Evolutionary conservation across 768 basidiomycete species (phyloP).

Genomic region (Harrya chromipes): DNA sequence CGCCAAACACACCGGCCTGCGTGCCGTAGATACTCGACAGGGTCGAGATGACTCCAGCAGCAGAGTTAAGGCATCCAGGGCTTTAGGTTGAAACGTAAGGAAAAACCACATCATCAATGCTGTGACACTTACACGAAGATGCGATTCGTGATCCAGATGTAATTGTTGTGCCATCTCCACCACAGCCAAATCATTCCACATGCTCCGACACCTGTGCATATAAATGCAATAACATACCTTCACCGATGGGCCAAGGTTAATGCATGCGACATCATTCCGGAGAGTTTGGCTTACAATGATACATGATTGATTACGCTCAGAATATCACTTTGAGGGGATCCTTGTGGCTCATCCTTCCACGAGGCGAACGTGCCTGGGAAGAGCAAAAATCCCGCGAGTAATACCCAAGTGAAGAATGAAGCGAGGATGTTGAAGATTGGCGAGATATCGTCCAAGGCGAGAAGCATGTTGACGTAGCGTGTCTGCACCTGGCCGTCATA

Average conservation of each 20-base stretch:
- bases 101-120: neutral
- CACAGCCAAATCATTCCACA: constrained; percentile 56
- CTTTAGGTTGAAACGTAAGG: constrained; percentile 28
- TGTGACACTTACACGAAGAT: constrained; percentile 48
- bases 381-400: constrained; percentile 59
- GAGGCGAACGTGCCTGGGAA: constrained; percentile 62
- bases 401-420: constrained; percentile 60
- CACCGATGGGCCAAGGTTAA: constrained; percentile 1
- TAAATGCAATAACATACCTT: constrained; percentile 52
- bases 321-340: constrained; percentile 32
- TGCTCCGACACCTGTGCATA: constrained; percentile 53
- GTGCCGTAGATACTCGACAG: constrained; percentile 48
- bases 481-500: constrained; percentile 34
- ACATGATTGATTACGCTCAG: constrained; percentile 40
- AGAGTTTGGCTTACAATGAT: constrained; percentile 40
- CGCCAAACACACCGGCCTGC: constrained; percentile 45
- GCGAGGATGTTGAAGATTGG: constrained; percentile 46
- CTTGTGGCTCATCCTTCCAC: constrained; percentile 25
- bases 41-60: constrained; percentile 55
- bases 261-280: neutral
- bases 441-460: constrained; percentile 57
- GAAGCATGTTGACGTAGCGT: constrained; percentile 58
- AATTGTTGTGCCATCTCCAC: constrained; percentile 59
- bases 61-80: constrained; percentile 55
- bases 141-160: constrained; percentile 55